Conservation (phyloP, 257 asterid genomes). For the Salvia hispanica region DNA sequence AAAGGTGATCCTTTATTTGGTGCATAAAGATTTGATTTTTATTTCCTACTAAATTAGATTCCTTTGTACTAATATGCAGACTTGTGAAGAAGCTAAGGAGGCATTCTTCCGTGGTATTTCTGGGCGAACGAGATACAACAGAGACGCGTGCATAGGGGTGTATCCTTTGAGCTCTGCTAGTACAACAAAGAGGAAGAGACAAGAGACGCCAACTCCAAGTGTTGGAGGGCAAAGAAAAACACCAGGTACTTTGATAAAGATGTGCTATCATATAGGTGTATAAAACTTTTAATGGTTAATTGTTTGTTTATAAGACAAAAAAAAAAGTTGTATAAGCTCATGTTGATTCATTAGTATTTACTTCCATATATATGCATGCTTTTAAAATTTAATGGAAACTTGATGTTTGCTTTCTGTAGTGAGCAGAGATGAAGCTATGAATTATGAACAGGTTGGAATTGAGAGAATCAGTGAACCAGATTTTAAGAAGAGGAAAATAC, state of each 20-base stretch:
- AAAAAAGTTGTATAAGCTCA: background rate
- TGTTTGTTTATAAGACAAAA: background rate
- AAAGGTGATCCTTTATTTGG: background rate
- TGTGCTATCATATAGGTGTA: background rate
- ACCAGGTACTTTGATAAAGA: constrained; percentile 1
- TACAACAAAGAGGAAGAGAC: background rate
- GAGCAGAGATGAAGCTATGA: constrained; percentile 22
- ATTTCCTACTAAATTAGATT: too few relatives aligned
- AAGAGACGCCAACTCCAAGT: background rate
- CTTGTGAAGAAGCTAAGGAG: background rate
- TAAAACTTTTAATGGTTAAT: background rate
- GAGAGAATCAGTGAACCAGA: constrained; percentile 30
- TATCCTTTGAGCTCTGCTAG: background rate
- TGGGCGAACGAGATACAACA: constrained; percentile 27
- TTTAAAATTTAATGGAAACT: background rate
- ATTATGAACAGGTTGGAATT: background rate
- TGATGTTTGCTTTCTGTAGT: constrained; percentile 19
- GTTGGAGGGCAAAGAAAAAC: background rate
- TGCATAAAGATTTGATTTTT: background rate
- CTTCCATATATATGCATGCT: background rate
- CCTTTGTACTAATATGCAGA: too few relatives aligned
- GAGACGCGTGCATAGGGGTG: background rate
- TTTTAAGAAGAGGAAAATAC: constrained; percentile 17
- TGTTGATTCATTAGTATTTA: background rate
- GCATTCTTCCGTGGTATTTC: background rate